Base-by-base conservation (phyloP, 2,329 filamentous ascomycete genomes). In the Calonectria pseudoreteaudii region DNA sequence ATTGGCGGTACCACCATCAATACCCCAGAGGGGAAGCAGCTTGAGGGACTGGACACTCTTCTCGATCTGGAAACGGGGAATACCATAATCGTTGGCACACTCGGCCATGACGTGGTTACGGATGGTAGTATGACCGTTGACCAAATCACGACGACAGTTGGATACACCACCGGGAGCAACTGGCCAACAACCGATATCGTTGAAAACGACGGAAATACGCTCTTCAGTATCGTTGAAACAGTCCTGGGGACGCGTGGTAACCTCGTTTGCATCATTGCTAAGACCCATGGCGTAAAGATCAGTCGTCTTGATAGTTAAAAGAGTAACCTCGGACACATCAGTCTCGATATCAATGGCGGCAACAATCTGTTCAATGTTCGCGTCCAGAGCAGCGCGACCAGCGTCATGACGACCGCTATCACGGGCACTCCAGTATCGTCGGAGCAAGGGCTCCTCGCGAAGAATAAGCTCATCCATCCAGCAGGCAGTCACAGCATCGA, bases 201-300 rank as follows among this genome's bases (percentile, higher is more conserved):
- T 77, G 28, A 77, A 77, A 0, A 77, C 75, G 3, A 77, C 70
- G 3, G 75, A 77, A 23, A 77, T 71, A 10, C 76, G 73, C 8
- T 69, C 65, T 18, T 74, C 49, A 0, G 75, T 77, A 36, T 77
- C 75, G 9, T 49, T 71, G 41, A 74, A 77, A 18, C 76, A 77
- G 30, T 74, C 72, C 23, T 77, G 68, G 4, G 76, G 76, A 6
- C 72, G 76, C 1, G 76, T 53, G 0, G 76, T 77, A 7, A 77
- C 58, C 1, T 76, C 68, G n/a, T 70, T 77, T n/a, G 76, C 75
- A 26, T 77, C 76, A 13, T 72, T 75, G 26, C 76, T 67, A 2
- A 77, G 74, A 23, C 76, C 76, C 76, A 77, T 77, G 18, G 76
- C 71, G 50, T 77, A 77, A 7, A 77, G 75, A 56, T 77, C 76